Base-by-base conservation (phyloP, 345 rosid species). In the Gossypium arboreum region DNA sequence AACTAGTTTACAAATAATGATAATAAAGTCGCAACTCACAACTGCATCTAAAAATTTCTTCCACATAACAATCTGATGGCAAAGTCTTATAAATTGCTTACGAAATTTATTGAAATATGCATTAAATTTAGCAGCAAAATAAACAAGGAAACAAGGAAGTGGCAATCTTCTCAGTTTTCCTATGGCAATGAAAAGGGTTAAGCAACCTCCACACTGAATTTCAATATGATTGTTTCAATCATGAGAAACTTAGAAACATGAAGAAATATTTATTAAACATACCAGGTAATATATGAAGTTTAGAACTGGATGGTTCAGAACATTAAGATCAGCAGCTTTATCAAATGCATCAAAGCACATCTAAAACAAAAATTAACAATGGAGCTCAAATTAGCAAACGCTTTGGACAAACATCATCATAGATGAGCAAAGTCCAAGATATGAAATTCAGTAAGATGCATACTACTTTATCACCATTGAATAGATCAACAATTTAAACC, bases 321-420 rank as follows among this genome's bases (percentile, higher is more conserved):
- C 94, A 83, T 89, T 92, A 79, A 93, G 88, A 80, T 92, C 84
- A 13, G 94, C 95, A 59, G 89, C 92, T 83, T 84, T 76, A 65
- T 91, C 92, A 57, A 93, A 93, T 48, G 98, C 98, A 83, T 90
- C 82, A 71, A 91, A 86, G 82, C 94, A 90, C 90, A 88, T 85
- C 97, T 93, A 75, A 66, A 64, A 45, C 63, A 82, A 48, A 68
- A 54, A 20, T 73, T 16, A 61, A 52, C 22, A 63, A 29, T 15
- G 41, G 34, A 56, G 56, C 70, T 39, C 25, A 12, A 22, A 66
- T 25, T 20, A 79, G 79, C 77, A 22, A 55, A 60, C n/a, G 25
- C 25, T 3, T 50, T 20, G 27, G 15, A 56, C 52, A 71, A 52
- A 22, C 27, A 22, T 44, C 67, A 16, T 9, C 68, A 68, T 12